Conservation (phyloP, 2,329 filamentous ascomycete species). For the Coniochaeta prunicola region DNA sequence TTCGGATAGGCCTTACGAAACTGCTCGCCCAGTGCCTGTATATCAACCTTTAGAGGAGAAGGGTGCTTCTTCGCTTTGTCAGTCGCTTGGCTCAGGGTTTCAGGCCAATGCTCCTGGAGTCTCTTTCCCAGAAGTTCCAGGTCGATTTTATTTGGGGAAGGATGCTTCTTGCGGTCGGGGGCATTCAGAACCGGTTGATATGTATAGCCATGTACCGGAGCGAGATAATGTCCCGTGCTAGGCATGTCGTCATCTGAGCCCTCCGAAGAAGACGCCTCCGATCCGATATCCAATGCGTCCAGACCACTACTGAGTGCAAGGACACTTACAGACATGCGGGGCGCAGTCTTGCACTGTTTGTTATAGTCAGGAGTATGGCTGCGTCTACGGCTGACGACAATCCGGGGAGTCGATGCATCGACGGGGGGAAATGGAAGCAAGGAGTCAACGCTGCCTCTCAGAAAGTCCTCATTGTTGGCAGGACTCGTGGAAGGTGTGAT, state of each 20-base stretch:
- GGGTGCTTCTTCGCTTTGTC: constrained; percentile 1
- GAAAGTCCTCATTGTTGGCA: constrained; percentile 25
- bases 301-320: not conserved
- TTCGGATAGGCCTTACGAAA: not conserved
- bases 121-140: constrained; percentile 29
- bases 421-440: constrained; percentile 12
- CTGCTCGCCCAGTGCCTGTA: not conserved
- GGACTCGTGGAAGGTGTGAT: constrained; percentile 8
- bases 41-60: not conserved
- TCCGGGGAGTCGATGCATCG: constrained; percentile 14
- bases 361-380: not conserved
- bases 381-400: not conserved
- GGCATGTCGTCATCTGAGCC: not conserved
- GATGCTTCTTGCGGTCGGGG: constrained; percentile 30
- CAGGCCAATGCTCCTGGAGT: constrained; percentile 16
- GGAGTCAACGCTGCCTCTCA: constrained; percentile 11
- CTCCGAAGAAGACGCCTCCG: not conserved
- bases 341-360: not conserved
- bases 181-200: constrained; percentile 2
- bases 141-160: constrained; percentile 34
- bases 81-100: not conserved
- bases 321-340: not conserved
- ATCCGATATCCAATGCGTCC: not conserved
- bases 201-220: not conserved
- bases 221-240: not conserved